Base-by-base conservation (phyloP, 2,329 filamentous ascomycete genomes). In the Microthyrium microscopicum region DNA sequence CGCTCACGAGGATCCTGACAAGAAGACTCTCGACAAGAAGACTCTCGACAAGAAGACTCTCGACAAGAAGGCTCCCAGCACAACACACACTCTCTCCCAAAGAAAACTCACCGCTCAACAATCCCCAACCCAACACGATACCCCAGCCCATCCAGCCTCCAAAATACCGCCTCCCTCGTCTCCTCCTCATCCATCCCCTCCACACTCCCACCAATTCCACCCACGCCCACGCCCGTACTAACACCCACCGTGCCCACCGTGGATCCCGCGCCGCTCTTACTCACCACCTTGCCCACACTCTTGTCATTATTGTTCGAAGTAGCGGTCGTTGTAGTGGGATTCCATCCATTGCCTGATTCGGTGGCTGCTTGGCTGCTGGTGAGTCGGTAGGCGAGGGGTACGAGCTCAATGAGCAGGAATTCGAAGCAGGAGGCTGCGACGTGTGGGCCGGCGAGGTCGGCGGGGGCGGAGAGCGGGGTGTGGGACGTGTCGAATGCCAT, bases 341-440 rank as follows among this genome's bases (percentile, higher is more conserved):
- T 42, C 44, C 15, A 35, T 40, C 37, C 28, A 3, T 39, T 37
- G 18, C 21, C 29, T 19, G 36, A 53, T 39, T 66, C 54, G 33
- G 56, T 51, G 20, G 58, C 59, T 38, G 73, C 70, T 4, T 83
- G 64, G 48, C 89, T 77, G 48, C 75, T 70, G 16, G 82, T 76
- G 40, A 95, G 68, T 42, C 89, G 75, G 56, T 91, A 83, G 4
- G 87, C 81, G 64, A 95, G 77, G 25, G 89, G 89, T 12, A 98
- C 89, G 35, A 98, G 72, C 61, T 98, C 89, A 52, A 95, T 95
- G 46, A 98, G 71, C 36, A 98, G 71, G 46, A 98, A 78, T 57
- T 98, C 89, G 47, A 98, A 73, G 53, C 80, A 84, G 30, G 87
- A 89, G 37, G 77, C 73, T 59, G 71, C 77, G 46, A 94, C 66